Conservation (phyloP, 108 stramenopile genomes). For the Bacterosira constricta region DNA sequence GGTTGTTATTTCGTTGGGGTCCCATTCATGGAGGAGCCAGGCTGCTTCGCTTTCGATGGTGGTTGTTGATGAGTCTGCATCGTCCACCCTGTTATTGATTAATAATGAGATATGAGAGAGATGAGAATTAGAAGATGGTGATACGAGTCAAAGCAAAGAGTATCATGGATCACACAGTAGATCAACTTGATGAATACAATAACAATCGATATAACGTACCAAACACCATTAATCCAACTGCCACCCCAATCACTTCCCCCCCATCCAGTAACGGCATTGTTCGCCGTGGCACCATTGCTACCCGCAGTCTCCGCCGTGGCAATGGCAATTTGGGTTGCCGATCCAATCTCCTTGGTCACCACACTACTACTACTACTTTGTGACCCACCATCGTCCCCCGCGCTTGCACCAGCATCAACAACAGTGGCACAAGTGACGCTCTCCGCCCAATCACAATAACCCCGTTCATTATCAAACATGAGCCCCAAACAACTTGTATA, state of each 20-base stretch:
- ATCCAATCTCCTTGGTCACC: neutral
- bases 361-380: neutral
- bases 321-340: neutral
- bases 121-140: neutral
- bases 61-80: constrained; percentile 3
- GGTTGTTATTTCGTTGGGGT: constrained; percentile 12
- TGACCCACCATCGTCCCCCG: neutral
- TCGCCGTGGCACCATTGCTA: neutral
- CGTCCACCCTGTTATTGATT: constrained; percentile 36
- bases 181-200: neutral
- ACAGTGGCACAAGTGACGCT: constrained; percentile 13
- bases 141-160: too few species aligned
- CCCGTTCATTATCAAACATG: constrained; percentile 24
- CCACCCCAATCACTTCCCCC: constrained; percentile 52
- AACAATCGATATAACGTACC: constrained; percentile 20
- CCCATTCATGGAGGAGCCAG: constrained; percentile 27
- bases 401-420: neutral
- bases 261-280: constrained; percentile 18
- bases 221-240: constrained; percentile 37
- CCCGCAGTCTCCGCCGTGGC: constrained; percentile 1
- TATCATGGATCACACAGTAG: too few species aligned
- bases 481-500: constrained; percentile 40
- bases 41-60: constrained; percentile 13
- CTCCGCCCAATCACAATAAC: constrained; percentile 36
- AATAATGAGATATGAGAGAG: too few species aligned